Conservation (phyloP, 108 stramenopile species). For the Asterionellopsis glacialis region DNA sequence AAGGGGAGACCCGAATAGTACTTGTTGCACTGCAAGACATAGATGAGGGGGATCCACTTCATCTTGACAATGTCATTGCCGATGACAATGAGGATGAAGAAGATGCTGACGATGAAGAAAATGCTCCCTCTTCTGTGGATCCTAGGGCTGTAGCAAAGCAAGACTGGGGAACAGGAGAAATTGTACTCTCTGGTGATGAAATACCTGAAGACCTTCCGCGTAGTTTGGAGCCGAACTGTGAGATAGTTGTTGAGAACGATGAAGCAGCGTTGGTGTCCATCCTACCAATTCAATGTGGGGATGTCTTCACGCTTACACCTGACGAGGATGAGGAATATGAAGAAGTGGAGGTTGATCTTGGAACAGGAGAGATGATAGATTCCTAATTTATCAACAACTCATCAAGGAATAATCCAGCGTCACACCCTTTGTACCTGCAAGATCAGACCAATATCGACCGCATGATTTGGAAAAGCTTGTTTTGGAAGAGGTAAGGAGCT, state of each 20-base stretch:
- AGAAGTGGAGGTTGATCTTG: slow-evolving; percentile 21
- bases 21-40: slow-evolving; percentile 1
- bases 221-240: slow-evolving; percentile 16
- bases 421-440: no score
- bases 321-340: slow-evolving; percentile 23
- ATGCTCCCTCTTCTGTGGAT: slow-evolving; percentile 9
- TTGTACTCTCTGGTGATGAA: slow-evolving; percentile 7
- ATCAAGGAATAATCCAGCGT: no score
- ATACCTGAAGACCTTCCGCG: slow-evolving; percentile 14
- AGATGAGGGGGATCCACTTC: slow-evolving; percentile 2
- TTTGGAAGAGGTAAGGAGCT: no score
- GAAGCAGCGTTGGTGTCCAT: neutral
- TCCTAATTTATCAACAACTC: no score
- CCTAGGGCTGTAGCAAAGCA: slow-evolving; percentile 5
- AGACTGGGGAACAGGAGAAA: slow-evolving; percentile 1
- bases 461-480: no score
- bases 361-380: no score
- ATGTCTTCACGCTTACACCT: slow-evolving; percentile 9
- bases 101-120: slow-evolving; percentile 5
- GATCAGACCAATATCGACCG: no score
- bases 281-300: slow-evolving; percentile 5
- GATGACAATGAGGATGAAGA: neutral
- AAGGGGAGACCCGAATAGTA: neutral
- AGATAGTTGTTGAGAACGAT: slow-evolving; percentile 1
- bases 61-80: neutral